A percentile compares a stretch with the other conserved stretches of the same genome.
Evolutionary conservation across 257 asterid species (phyloP).

Genomic region (Cynanchum wilfordii): DNA sequence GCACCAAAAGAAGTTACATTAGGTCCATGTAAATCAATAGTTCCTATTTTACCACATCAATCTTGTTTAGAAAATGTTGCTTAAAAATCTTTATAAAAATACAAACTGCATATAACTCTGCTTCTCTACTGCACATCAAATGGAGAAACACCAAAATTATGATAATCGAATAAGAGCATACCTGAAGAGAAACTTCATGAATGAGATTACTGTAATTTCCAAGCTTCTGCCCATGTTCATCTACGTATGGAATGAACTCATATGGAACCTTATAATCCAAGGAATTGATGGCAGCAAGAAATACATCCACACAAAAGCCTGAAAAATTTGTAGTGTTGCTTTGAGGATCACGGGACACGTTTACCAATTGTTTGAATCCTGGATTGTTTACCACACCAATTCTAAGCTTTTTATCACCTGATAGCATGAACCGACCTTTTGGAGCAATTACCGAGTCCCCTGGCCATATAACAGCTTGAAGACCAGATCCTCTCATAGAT

Average conservation of each 20-base stretch:
- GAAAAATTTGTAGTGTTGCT: constrained; percentile 6
- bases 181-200: constrained; percentile 27
- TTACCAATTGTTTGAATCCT: constrained; percentile 23
- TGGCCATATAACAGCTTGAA: constrained; percentile 17
- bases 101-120: no score
- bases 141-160: no score
- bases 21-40: no score
- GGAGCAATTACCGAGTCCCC: constrained; percentile 21
- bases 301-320: constrained; percentile 39
- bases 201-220: constrained; percentile 32
- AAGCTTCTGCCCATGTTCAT: not conserved
- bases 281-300: constrained; percentile 25
- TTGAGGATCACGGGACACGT: constrained; percentile 8
- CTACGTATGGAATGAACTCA: constrained; percentile 26
- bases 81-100: no score
- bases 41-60: no score
- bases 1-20: no score
- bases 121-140: no score
- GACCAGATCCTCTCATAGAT: constrained; percentile 7
- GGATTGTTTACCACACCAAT: constrained; percentile 24
- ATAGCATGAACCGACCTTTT: constrained; percentile 10
- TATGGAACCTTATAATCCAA: constrained; percentile 19
- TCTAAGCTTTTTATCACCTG: constrained; percentile 15
- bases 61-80: no score
- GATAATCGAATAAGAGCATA: not conserved